These are phyloP conservation scores for Trichothecium roseum DNA, from an alignment of 2,329 filamentous ascomycete species.

Conservation along the genomic window DNA sequence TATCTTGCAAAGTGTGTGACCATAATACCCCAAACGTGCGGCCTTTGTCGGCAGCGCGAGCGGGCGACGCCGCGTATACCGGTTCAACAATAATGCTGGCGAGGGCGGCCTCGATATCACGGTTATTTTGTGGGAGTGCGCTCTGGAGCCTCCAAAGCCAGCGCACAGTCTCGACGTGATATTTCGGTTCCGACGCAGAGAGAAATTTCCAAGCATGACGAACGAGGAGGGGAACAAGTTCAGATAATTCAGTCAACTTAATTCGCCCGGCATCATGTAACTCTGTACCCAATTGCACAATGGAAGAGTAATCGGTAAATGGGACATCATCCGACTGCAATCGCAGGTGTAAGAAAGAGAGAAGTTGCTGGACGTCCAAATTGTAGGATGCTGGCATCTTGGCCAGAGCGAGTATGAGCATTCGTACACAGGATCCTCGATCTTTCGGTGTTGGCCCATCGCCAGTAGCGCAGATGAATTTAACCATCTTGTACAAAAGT, in stretches of 20 bases:
- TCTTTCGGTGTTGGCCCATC: slow-evolving; percentile 27
- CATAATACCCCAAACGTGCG: slow-evolving; percentile 68
- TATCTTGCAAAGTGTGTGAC: slow-evolving; percentile 65
- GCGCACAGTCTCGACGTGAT: slow-evolving; percentile 85
- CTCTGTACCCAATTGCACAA: slow-evolving; percentile 46
- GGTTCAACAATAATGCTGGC: slow-evolving; percentile 53
- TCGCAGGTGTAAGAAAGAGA: slow-evolving; percentile 28
- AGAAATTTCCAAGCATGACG: slow-evolving; percentile 69
- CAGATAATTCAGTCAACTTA: slow-evolving; percentile 39
- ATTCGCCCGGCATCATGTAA: slow-evolving; percentile 45
- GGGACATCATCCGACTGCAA: slow-evolving; percentile 9
- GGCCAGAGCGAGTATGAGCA: slow-evolving; percentile 47
- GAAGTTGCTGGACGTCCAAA: slow-evolving; percentile 33
- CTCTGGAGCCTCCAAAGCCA: slow-evolving; percentile 79
- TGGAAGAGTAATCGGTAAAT: slow-evolving; percentile 48
- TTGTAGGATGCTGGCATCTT: slow-evolving; percentile 36
- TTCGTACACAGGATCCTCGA: slow-evolving; percentile 28
- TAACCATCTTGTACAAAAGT: slow-evolving; percentile 50
- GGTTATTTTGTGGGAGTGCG: slow-evolving; percentile 53
- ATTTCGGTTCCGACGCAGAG: slow-evolving; percentile 75
- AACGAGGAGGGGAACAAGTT: slow-evolving; percentile 58
- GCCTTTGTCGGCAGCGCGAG: slow-evolving; percentile 46
- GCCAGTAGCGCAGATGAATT: slow-evolving; percentile 27
- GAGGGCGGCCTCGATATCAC: slow-evolving; percentile 73
- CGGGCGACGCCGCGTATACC: not conserved